Evolutionary conservation across 257 asterid species (phyloP).

Genomic region (Solanum acaule): DNA sequence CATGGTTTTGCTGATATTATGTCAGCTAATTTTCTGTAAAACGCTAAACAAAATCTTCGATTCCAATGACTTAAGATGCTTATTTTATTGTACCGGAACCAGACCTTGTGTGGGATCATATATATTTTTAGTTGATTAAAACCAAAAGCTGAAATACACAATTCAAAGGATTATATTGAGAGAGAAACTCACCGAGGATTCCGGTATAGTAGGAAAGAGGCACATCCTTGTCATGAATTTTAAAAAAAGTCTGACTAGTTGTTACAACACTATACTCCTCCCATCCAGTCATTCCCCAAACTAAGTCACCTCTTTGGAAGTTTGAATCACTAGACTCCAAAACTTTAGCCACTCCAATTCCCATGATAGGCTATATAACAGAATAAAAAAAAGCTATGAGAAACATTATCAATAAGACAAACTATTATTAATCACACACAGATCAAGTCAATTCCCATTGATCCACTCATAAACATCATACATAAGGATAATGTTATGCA

Average conservation of each 20-base stretch:
- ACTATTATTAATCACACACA: neutral
- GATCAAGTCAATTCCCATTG: neutral
- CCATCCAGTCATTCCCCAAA: slow-evolving; percentile 27
- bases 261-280: slow-evolving; percentile 13
- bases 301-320: slow-evolving; percentile 15
- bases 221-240: slow-evolving; percentile 23
- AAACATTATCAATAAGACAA: neutral
- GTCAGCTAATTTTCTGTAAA: too few species aligned
- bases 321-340: slow-evolving; percentile 17
- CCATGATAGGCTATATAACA: slow-evolving; percentile 8
- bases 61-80: too few species aligned
- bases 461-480: too few species aligned
- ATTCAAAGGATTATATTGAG: neutral
- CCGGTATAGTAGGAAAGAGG: slow-evolving; percentile 55
- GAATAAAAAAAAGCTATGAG: neutral
- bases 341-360: slow-evolving; percentile 22
- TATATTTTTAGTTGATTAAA: too few species aligned
- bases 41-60: too few species aligned
- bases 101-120: too few species aligned
- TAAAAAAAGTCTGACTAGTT: neutral
- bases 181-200: slow-evolving; percentile 30
- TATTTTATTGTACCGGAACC: too few species aligned
- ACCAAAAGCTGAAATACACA: too few species aligned
- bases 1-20: too few species aligned
- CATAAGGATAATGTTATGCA: too few species aligned